Base-by-base conservation (phyloP, 352 stramenopile species). In the Phytopythium chamaehyphon region DNA sequence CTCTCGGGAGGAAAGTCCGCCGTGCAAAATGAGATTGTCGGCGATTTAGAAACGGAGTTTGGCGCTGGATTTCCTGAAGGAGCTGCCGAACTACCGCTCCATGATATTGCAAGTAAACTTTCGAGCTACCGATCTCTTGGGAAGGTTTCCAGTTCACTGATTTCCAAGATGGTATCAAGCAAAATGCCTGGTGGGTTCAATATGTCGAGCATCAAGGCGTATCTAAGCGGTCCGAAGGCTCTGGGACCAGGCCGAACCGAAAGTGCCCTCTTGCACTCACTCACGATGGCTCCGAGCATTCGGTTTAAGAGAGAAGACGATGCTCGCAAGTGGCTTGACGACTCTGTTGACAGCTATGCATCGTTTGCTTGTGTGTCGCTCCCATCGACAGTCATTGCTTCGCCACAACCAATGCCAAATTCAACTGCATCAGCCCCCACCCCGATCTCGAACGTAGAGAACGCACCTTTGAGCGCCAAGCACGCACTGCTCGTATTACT, bases 111-210 rank as follows among this genome's bases (percentile, higher is more conserved):
- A 8, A 62, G 57, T 33, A 87, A 81, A 51, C 88, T 95, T 46
- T 63, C 66, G 3, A 55, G 62, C 10, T 96, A 96, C 70, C 83
- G 69, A 11, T 54, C 63, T 2, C 65, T 93, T 3, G 86, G 83
- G 31, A 88, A 90, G 59, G 75, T 93, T 7, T 79, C 71, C 8
- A 71, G 51, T 14, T 65, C 61, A 1, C 16, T 93, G 24, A 66
- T 92, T 23, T 81, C 76, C 35, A 90, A 93, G 75, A 67, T 88
- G 58, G 67, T 92, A 16, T 63, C 71, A 14, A 68, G 69, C 47
- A 92, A 93, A 57, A 90, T 96, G 76, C 83, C 86, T 26, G 84
- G 83, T 50, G 86, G 86, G 8, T 93, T 96, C 62, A 78, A 80
- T n/a, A 78, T 90, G 68, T 87, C 82, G 2, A 81, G 74, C 28